These are phyloP conservation scores for Lasiosphaeris hirsuta DNA, from an alignment of 495 filamentous ascomycete genomes.

Conservation along the genomic window DNA sequence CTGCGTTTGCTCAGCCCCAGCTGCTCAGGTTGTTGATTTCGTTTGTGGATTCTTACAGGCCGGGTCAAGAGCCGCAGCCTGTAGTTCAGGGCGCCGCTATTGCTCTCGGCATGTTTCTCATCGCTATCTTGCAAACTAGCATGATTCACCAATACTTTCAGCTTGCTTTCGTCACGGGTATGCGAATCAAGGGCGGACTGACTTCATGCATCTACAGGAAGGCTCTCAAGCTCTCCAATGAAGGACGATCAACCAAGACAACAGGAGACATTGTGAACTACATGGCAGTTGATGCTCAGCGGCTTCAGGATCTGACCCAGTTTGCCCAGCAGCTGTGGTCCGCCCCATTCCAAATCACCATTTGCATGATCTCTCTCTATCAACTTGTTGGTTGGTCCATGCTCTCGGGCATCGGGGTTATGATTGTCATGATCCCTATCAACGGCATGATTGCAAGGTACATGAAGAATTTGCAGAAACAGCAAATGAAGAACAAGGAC, in stretches of 20 bases:
- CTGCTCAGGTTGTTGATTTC: conserved; percentile 78
- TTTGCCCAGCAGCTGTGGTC: conserved; percentile 94
- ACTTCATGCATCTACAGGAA: conserved; percentile 92
- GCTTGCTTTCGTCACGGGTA: conserved; percentile 87
- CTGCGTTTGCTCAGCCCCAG: conserved; percentile 90
- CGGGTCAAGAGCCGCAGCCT: conserved; percentile 62
- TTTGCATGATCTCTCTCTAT: conserved; percentile 95
- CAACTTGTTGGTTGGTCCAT: conserved; percentile 89
- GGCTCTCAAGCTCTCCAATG: conserved; percentile 83
- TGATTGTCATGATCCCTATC: conserved; percentile 96
- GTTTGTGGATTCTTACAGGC: conserved; percentile 78
- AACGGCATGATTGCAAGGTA: conserved; percentile 89
- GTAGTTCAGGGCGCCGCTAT: conserved; percentile 82
- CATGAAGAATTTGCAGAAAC: conserved; percentile 92
- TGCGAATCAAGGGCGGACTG: conserved; percentile 88
- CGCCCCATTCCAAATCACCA: conserved; percentile 90
- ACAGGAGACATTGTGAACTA: conserved; percentile 99
- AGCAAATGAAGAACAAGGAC: conserved; percentile 99
- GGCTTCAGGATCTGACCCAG: conserved; percentile 90
- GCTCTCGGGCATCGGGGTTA: conserved; percentile 93
- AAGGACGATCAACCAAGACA: conserved; percentile 84
- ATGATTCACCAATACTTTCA: conserved; percentile 93
- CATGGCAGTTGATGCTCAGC: conserved; percentile 96
- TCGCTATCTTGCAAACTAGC: conserved; percentile 77
- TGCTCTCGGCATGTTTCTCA: conserved; percentile 85